Evolutionary conservation across 2,329 filamentous ascomycete species (phyloP), one percentile per base, ranked within the genome.

Genomic region (Microthyrium microscopicum): DNA sequence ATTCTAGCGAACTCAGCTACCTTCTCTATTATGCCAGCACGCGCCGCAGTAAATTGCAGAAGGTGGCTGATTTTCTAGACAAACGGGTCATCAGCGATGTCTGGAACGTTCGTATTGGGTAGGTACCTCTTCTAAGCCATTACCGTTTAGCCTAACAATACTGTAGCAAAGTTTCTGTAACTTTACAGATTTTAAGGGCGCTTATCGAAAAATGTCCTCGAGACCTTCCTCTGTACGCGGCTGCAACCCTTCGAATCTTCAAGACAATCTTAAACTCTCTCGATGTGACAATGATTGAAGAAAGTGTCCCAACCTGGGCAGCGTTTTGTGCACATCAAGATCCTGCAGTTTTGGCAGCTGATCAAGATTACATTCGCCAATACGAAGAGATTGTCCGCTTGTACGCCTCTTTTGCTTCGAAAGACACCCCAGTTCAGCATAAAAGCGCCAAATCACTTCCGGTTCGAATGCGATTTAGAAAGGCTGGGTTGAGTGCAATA

Each of bases 1-100:
- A 95, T 58, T 83, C 83, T 44, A 92, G 83, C 59, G 89, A 98
- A 64, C 72, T 98, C 41, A 92, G 83, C 57, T 95, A 95, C 54
- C 71, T 98, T 42, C 73, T 95, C 35, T 95, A 92, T 67, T 95
- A 98, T 63, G 84, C 82, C 40, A 91, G 81, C 51, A 93, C 85
- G 46, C 81, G 87, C 39, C 76, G 83, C 43, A 87, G 81, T 57
- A 98, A 95, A 66, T 74, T 95, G 46, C 82, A 89, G 50, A 98
- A 98, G 60, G 85, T 98, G 44, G 84, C 83, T 54, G 75, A 74
- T 46, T 98, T 94, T 52, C 67, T 98, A 42, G 85, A 95, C 61
- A 91, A 87, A 64, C 83, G 87, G 62, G 89, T 83, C 16, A 80
- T 80, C 40, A 77, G 74, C 49, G 89, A 98, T 62, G 83, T 94